Conservation (phyloP, 257 asterid genomes). For the Solanum boliviense region DNA sequence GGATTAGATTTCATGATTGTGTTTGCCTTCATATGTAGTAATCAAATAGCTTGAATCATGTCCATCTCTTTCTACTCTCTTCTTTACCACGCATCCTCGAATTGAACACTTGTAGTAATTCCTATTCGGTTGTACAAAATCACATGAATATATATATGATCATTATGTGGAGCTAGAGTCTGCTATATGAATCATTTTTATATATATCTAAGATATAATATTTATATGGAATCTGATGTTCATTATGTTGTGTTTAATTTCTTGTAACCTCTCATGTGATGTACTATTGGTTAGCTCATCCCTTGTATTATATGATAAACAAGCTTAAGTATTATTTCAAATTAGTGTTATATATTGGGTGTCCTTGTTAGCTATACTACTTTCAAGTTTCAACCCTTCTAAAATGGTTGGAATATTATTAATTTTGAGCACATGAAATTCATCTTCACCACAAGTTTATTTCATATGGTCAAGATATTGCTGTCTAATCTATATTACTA, state of each 20-base stretch:
- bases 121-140: background rate
- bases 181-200: background rate
- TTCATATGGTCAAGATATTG: background rate
- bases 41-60: constrained; percentile 20
- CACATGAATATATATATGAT: background rate
- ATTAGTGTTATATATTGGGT: background rate
- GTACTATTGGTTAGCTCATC: too few species aligned
- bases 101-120: constrained; percentile 23
- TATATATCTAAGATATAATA: background rate
- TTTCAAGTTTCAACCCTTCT: background rate
- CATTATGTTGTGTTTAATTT: background rate
- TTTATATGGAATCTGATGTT: background rate
- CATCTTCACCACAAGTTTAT: background rate
- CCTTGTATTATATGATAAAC: too few species aligned
- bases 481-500: background rate
- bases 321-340: too few species aligned
- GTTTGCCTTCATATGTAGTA: constrained; percentile 20
- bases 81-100: constrained; percentile 21
- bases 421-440: background rate
- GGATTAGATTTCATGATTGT: constrained; percentile 16
- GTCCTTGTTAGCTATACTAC: background rate
- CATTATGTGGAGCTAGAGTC: background rate
- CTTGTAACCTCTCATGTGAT: background rate
- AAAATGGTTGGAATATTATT: background rate
- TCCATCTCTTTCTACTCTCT: constrained; percentile 21